Evolutionary conservation across 768 basidiomycete genomes (phyloP).

Genomic region (Russula foetens): DNA sequence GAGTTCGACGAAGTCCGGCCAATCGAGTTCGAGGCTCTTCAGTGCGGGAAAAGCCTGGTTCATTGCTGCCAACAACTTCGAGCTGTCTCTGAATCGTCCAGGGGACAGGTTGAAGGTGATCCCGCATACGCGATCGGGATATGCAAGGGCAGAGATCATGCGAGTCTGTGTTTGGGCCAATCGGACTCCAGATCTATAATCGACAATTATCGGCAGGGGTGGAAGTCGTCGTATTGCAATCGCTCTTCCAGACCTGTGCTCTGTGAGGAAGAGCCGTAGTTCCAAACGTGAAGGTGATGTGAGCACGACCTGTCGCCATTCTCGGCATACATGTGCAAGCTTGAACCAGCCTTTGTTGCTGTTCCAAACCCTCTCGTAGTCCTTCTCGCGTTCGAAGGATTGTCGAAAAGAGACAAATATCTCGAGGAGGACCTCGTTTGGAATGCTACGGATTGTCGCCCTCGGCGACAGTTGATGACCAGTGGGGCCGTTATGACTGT

Average conservation of each 20-base stretch:
- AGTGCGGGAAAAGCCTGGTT: background rate
- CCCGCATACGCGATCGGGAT: too few species aligned
- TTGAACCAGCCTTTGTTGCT: background rate
- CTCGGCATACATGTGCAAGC: slow-evolving; percentile 2
- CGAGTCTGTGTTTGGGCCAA: too few species aligned
- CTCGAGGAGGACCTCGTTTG: background rate
- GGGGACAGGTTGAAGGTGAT: too few species aligned
- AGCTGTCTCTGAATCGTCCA: too few species aligned
- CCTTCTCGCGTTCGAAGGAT: background rate
- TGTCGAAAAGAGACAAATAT: background rate
- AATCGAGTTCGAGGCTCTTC: background rate
- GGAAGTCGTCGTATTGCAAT: background rate
- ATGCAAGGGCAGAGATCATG: too few species aligned
- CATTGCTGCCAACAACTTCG: background rate
- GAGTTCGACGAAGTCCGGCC: too few species aligned
- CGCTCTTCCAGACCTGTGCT: too few species aligned
- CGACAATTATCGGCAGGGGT: background rate
- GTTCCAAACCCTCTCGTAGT: background rate
- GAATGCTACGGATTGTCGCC: background rate
- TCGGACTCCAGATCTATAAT: background rate
- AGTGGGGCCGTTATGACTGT: too few species aligned
- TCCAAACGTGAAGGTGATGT: background rate
- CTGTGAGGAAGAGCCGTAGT: background rate
- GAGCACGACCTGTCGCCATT: background rate
- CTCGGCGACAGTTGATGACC: too few species aligned